Evolutionary conservation across 2,329 filamentous ascomycete genomes (phyloP), one percentile per base, ranked within the genome.

Genomic region (Monilinia vaccinii-corymbosi): DNA sequence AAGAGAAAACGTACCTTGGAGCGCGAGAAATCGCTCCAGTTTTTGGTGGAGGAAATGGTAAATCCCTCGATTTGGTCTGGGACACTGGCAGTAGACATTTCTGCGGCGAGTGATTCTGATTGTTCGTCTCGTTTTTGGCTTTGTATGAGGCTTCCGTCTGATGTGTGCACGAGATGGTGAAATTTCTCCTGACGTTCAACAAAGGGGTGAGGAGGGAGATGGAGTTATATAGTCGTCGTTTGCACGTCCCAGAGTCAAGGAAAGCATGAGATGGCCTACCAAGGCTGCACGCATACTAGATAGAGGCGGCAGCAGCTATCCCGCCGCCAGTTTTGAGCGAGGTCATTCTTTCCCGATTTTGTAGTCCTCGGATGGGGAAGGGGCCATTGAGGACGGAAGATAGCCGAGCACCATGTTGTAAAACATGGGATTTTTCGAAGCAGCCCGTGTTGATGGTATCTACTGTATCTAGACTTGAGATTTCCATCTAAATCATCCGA

Each of bases 31-130:
- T 55, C 59, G 31, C 56, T 68, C 68, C 69, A 70, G 13, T 66
- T 64, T 49, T 69, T 62, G 8, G 61, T 58, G 42, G 63, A 64
- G 10, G 65, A 44, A 69, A 84, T 77, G 75, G 83, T 80, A 75
- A 84, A 85, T 66, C 82, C 81, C 60, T 76, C 77, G 72, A 83
- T 84, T 69, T 82, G 78, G 38, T 84, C 81, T 68, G 80, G 80
- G 66, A 56, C 51, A 8, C 25, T 34, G 6, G 36, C 31, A 34
- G 36, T 38, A 34, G 51, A 55, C 57, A 60, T 58, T 40, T 45
- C 6, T 21, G 16, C 25, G 16, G n/a, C 2, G 28, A 13, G 7
- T 5, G 23, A 34, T 49, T 49, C 13, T 49, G 16, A 36, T 36
- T 14, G 34, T 11, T 14, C n/a, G 34, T 36, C 10, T 36, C 2